A percentile compares a stretch with the other conserved stretches of the same genome.
phyloP scores from a whole-genome alignment of 1,284 basidiomycete genomes.

The Thecaphora thlaspeos region DNA sequence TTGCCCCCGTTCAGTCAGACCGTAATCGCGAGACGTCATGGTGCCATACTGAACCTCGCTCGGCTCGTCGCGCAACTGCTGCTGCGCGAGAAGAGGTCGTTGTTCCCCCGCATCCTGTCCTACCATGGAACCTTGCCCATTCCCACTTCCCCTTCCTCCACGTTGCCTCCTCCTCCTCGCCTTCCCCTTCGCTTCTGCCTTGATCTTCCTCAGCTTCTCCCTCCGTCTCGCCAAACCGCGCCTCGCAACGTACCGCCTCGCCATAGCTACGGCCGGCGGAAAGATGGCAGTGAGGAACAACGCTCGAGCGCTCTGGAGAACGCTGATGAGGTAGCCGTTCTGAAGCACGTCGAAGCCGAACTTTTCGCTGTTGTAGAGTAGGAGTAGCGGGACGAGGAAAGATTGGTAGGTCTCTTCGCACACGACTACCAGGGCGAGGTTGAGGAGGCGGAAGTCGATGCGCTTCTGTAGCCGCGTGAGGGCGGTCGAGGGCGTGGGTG shows the following conservation, averaged over 20 bases:
- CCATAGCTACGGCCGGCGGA: constrained; percentile 33
- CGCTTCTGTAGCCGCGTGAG: constrained; percentile 18
- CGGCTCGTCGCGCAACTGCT: background rate
- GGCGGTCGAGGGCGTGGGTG: constrained; percentile 13
- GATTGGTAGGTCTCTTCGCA: constrained; percentile 50
- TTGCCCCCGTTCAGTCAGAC: constrained; percentile 1
- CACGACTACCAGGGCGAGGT: constrained; percentile 40
- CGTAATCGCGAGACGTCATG: constrained; percentile 17
- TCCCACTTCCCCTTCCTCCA: too few relatives aligned
- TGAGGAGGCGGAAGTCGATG: constrained; percentile 38
- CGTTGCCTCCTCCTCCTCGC: too few relatives aligned
- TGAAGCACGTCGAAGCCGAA: constrained; percentile 46
- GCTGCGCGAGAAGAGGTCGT: too few relatives aligned
- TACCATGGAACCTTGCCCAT: too few relatives aligned
- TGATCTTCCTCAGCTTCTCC: constrained; percentile 19
- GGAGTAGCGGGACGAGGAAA: constrained; percentile 47
- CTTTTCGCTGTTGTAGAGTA: constrained; percentile 49
- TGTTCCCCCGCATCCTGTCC: too few relatives aligned
- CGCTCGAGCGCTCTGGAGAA: constrained; percentile 41
- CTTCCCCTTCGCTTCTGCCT: constrained; percentile 10
- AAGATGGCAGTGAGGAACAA: constrained; percentile 46
- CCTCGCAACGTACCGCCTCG: constrained; percentile 30
- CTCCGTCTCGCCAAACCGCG: constrained; percentile 18
- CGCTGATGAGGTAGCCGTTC: constrained; percentile 46
- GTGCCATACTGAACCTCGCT: constrained; percentile 9